Evolutionary conservation across 768 basidiomycete species (phyloP).

Genomic region (Pleurotus tuber-regium): DNA sequence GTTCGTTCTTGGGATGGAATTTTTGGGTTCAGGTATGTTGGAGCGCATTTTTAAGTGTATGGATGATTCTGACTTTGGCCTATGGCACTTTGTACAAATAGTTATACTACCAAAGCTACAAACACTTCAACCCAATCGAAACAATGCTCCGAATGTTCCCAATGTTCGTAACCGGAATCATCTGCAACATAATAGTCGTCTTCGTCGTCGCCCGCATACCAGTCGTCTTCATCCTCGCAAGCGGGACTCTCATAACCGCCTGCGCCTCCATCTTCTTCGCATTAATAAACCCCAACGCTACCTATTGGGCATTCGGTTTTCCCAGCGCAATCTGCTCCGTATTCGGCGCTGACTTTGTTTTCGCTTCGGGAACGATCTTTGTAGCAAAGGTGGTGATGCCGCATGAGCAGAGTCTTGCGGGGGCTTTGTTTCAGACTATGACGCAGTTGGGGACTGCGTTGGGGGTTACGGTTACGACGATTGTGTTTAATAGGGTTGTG

Average conservation of each 20-base stretch:
- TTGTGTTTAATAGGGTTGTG: constrained; percentile 62
- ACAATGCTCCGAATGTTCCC: constrained; percentile 69
- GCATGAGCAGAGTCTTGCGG: constrained; percentile 74
- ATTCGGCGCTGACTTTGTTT: constrained; percentile 78
- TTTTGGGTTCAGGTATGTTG: constrained; percentile 30
- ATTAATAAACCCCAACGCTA: constrained; percentile 48
- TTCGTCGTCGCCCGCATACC: constrained; percentile 53
- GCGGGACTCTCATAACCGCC: constrained; percentile 59
- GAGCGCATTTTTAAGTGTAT: constrained; percentile 22
- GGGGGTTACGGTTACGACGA: constrained; percentile 69
- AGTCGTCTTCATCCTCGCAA: constrained; percentile 47
- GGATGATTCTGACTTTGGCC: constrained; percentile 28
- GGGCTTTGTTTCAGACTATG: constrained; percentile 78
- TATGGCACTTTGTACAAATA: no score
- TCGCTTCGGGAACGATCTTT: constrained; percentile 69
- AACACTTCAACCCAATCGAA: constrained; percentile 47
- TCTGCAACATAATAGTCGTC: constrained; percentile 67
- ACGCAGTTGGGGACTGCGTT: constrained; percentile 72
- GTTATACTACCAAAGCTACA: constrained; percentile 74
- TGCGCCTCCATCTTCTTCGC: constrained; percentile 66
- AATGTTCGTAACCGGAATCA: constrained; percentile 63
- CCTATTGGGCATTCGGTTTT: constrained; percentile 79
- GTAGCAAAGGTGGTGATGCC: constrained; percentile 64
- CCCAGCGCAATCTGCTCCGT: constrained; percentile 63
- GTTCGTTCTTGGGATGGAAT: constrained; percentile 48